Percentiles rank a stretch among this genome's conserved stretches.
Conservation (phyloP, 1,139 yeast genomes). For the Kluyveromyces sp. region DNA sequence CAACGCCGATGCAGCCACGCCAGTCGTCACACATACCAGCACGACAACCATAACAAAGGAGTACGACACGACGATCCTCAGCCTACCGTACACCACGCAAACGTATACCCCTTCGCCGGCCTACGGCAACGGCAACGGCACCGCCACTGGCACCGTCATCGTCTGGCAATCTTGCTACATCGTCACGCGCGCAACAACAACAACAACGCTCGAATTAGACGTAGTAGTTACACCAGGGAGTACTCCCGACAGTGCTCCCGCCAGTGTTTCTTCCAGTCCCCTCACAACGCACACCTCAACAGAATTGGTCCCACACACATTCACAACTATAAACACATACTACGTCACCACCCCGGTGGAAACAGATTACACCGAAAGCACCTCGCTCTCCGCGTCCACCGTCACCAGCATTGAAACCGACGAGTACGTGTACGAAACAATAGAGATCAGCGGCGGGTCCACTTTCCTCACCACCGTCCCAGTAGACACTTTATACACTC, state of each 20-base stretch:
- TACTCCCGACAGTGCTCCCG: too few relatives aligned
- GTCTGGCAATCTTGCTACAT: constrained; percentile 9
- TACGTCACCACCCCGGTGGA: not conserved
- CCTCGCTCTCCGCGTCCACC: not conserved
- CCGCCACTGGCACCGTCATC: constrained; percentile 5
- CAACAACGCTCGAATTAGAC: not conserved
- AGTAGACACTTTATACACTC: not conserved
- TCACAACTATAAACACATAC: not conserved
- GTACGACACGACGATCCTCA: constrained; percentile 7
- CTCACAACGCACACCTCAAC: not conserved
- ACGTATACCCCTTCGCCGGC: constrained; percentile 6
- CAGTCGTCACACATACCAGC: not conserved
- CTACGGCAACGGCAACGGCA: constrained; percentile 5
- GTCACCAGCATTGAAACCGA: not conserved
- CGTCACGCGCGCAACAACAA: constrained; percentile 3
- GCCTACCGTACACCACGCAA: constrained; percentile 7
- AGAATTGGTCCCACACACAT: not conserved
- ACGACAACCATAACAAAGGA: constrained; percentile 4
- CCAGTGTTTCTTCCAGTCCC: too few relatives aligned
- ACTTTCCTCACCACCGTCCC: not conserved
- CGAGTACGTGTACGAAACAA: not conserved
- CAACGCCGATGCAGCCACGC: too few relatives aligned
- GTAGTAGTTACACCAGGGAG: not conserved
- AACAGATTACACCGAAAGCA: not conserved
- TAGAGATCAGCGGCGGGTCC: not conserved